Evolutionary conservation across 1,139 yeast species (phyloP), one percentile per base, ranked within the genome.

Genomic region (Zygoascus meyerae): DNA sequence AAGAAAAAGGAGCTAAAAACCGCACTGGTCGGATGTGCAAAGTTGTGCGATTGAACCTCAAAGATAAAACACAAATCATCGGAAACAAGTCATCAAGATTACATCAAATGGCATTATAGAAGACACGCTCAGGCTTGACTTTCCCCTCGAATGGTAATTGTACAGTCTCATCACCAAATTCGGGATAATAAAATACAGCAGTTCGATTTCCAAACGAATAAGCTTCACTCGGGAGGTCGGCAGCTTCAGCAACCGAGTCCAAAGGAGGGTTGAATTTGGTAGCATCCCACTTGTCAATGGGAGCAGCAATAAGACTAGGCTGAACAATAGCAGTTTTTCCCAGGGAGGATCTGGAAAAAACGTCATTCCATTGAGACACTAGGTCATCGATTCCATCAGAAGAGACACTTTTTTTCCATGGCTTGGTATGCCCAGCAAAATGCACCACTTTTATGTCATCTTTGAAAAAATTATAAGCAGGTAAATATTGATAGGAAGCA

Each of bases 341-440:
- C 18, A 29, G 39, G 29, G 28, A 31, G 28, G 42, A 42, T 30
- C 31, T 32, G 34, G 30, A 42, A 17, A 39, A 34, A 12, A 39
- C 47, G 10, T 38, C 44, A 14, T 50, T 46, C 53, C 55, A 50
- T 34, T 48, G 42, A 35, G 45, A 38, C 7, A 46, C 44, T 44
- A 51, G 42, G 5, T 52, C 54, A 15, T 41, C 40, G 18, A 30
- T 15, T 5, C 34, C 32, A 8, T 26, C 40, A 5, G 45, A n/a
- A 8, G 34, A 29, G 17, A 37, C 10, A 10, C 14, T 15, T 17
- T 31, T 37, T 4, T 63, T 63, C 97, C 97, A 92, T 0, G 98
- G 98, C 64, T 92, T 90, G 35, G 62, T 57, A 1, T 77, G 68
- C 1, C 97, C 97, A 54, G 89, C 86, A 59, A 82, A 92, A 65